Percentiles rank a stretch among this genome's conserved stretches.
Evolutionary conservation across 345 rosid genomes (phyloP).

Genomic region (Barbarea vulgaris): DNA sequence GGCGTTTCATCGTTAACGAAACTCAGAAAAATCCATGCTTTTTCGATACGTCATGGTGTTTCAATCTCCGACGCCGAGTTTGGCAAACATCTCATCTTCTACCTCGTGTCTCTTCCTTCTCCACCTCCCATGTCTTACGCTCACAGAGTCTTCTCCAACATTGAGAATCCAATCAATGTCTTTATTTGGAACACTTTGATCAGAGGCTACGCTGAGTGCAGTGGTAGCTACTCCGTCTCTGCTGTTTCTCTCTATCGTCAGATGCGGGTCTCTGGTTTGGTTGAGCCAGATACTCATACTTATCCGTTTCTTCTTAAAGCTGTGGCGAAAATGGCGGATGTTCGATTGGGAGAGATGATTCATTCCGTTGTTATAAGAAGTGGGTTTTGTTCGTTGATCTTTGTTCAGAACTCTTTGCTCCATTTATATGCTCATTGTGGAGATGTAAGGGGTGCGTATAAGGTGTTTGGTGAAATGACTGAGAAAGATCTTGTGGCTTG

Average conservation of each 20-base stretch:
- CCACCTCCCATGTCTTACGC: conserved; percentile 62
- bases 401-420: conserved; percentile 67
- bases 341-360: conserved; percentile 52
- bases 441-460: conserved; percentile 49
- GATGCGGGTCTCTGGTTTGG: conserved; percentile 48
- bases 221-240: conserved; percentile 46
- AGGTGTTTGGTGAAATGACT: conserved; percentile 66
- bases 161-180: conserved; percentile 49
- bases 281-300: conserved; percentile 76
- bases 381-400: conserved; percentile 71
- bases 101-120: conserved; percentile 55
- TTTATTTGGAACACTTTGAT: conserved; percentile 82
- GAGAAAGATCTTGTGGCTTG: conserved; percentile 76
- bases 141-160: conserved; percentile 49
- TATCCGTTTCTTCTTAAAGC: conserved; percentile 85
- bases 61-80: conserved; percentile 46
- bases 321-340: conserved; percentile 53
- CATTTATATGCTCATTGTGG: conserved; percentile 63
- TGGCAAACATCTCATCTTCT: conserved; percentile 64
- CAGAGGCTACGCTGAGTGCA: conserved; percentile 70
- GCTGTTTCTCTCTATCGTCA: conserved; percentile 55
- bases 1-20: conserved; percentile 51
- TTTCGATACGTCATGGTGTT: conserved; percentile 68
- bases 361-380: conserved; percentile 55
- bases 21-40: conserved; percentile 69